phyloP scores from a whole-genome alignment of 2,329 filamentous ascomycete genomes.

The Aureobasidium sp. region DNA sequence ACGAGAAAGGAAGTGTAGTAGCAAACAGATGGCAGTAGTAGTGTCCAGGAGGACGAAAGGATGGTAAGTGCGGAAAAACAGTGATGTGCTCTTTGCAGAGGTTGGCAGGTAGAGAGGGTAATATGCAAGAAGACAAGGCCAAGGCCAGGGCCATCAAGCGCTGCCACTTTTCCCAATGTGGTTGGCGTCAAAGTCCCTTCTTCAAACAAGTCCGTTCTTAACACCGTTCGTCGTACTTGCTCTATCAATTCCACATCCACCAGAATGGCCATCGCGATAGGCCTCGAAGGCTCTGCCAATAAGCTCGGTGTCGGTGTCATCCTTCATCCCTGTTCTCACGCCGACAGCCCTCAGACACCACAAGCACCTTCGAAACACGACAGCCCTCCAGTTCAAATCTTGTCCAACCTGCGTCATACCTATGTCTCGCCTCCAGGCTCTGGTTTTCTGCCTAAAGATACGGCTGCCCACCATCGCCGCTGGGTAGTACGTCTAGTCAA shows the following conservation, averaged over 20 bases:
- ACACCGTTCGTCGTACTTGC: not conserved
- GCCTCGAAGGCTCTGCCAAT: slow-evolving; percentile 91
- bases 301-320: slow-evolving; percentile 95
- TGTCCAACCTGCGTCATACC: slow-evolving; percentile 91
- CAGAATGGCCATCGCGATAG: slow-evolving; percentile 53
- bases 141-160: not conserved
- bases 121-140: not conserved
- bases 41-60: not conserved
- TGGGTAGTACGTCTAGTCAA: slow-evolving; percentile 80
- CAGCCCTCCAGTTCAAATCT: slow-evolving; percentile 54
- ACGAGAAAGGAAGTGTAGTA: not conserved
- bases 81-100: not conserved
- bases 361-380: slow-evolving; percentile 20
- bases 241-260: not conserved
- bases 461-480: slow-evolving; percentile 79
- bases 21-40: not conserved
- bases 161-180: not conserved
- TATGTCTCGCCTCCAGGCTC: slow-evolving; percentile 87
- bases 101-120: not conserved
- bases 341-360: slow-evolving; percentile 25
- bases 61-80: not conserved
- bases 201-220: slow-evolving; percentile 3
- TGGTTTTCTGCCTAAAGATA: slow-evolving; percentile 95
- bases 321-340: slow-evolving; percentile 54
- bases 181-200: slow-evolving; percentile 5